Evolutionary conservation across 768 basidiomycete genomes (phyloP), one percentile per base, ranked within the genome.

Genomic region (Multifurca ochricompacta): DNA sequence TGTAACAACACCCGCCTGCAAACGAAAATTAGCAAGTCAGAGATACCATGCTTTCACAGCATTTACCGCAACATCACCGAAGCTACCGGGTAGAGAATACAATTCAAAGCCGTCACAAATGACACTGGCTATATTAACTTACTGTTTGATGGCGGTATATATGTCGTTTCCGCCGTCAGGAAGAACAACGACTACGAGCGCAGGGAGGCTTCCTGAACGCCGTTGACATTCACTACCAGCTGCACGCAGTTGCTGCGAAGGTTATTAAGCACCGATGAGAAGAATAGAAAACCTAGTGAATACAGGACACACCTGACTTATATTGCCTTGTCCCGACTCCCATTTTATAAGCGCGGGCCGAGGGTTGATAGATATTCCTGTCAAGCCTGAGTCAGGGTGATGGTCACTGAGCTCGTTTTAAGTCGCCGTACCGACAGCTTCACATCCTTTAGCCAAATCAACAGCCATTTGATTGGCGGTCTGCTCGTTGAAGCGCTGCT

Each of bases 101-200:
- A 27, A 53, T 56, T 59, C 10, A 48, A 18, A 19, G 40, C 16
- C 28, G 36, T 39, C 30, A 21, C 36, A 18, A 32, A 45, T 4
- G 53, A 35, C 42, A n/a, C 40, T 34, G 18, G 47, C 9, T n/a
- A 18, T 28, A 8, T 48, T 28, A 0, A 74, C 81, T 58, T 63
- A 91, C 87, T 88, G 83, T 69, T 91, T 91, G 23, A 90, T 77
- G 18, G 81, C 79, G 2, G 77, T 81, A 61, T 91, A 91, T 9
- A 88, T 78, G 47, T 91, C 86, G 37, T 84, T 82, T 1, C 81
- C 84, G 1, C 78, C 78, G 57, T 90, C 84, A 0, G 87, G 89
- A 18, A 91, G 73, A 36, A 91, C 66, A 25, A 82, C 77, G 1
- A 90, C 78, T 21, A 88, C 72, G 2, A 91, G 72, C 7, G 70